Evolutionary conservation across 768 basidiomycete genomes (phyloP).

Genomic region (Boletus speciosus): DNA sequence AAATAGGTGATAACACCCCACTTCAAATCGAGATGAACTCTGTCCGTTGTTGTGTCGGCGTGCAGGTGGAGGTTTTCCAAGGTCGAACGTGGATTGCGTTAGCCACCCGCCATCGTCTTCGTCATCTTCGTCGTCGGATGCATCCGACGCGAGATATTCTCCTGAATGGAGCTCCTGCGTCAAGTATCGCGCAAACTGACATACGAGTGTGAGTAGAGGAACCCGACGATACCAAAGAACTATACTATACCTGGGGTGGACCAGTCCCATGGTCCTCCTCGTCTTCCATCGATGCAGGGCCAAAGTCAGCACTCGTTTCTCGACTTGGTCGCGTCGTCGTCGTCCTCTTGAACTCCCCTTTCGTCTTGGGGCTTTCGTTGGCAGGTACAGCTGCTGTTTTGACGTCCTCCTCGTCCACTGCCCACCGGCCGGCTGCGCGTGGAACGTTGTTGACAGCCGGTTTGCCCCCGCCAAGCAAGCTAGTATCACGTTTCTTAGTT

Average conservation of each 20-base stretch:
- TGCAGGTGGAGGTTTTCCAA: conserved; percentile 47
- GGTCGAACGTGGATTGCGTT: conserved; percentile 68
- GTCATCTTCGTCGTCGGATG: conserved; percentile 50
- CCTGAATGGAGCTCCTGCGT: conserved; percentile 67
- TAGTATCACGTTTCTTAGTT: conserved; percentile 77
- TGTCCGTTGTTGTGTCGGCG: conserved; percentile 46
- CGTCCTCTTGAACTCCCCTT: conserved; percentile 60
- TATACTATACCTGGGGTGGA: conserved; percentile 41
- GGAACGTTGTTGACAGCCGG: conserved; percentile 48
- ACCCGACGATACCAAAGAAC: not conserved
- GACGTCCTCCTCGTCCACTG: conserved; percentile 65
- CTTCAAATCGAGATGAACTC: conserved; percentile 53
- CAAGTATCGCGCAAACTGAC: conserved; percentile 77
- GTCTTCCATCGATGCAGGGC: conserved; percentile 46
- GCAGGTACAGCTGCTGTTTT: conserved; percentile 21
- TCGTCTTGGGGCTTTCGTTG: conserved; percentile 28
- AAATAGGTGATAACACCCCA: conserved; percentile 32
- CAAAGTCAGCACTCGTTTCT: conserved; percentile 65
- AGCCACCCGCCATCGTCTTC: conserved; percentile 83
- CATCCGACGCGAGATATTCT: conserved; percentile 51
- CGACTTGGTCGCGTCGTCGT: conserved; percentile 40
- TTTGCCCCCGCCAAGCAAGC: conserved; percentile 83
- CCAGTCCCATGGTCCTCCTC: conserved; percentile 44
- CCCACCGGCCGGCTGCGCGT: conserved; percentile 46
- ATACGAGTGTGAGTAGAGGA: not conserved